phyloP scores from a whole-genome alignment of 306 rosid genomes.

The Rosa rugosa region DNA sequence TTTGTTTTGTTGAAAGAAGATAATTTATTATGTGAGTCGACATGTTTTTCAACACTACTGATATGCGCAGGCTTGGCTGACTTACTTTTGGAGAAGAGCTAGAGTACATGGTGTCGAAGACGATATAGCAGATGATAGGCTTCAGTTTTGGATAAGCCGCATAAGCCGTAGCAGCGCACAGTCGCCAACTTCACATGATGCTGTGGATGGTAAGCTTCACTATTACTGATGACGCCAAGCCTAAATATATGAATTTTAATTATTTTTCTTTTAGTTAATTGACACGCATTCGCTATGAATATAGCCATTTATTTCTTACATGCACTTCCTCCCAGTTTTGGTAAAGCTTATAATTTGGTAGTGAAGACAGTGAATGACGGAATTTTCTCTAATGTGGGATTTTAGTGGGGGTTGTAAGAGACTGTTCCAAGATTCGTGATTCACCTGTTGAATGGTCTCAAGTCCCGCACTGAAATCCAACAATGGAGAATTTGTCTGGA shows the following conservation, averaged over 20 bases:
- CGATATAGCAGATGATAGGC: conserved; percentile 86
- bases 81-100: conserved; percentile 98
- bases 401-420: neutral
- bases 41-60: neutral
- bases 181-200: conserved; percentile 86
- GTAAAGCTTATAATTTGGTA: neutral
- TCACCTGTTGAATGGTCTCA: neutral
- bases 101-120: conserved; percentile 79
- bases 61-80: conserved; percentile 73
- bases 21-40: neutral
- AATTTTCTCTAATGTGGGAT: neutral
- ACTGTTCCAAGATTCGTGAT: neutral
- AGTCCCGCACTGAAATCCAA: neutral
- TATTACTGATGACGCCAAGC: neutral
- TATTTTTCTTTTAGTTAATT: neutral
- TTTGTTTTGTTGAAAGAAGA: neutral
- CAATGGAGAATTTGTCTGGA: neutral
- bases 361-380: neutral
- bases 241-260: neutral
- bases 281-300: neutral
- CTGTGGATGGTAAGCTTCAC: conserved; percentile 79
- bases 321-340: neutral
- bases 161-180: conserved; percentile 40
- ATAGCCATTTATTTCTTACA: neutral
- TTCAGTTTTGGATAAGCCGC: conserved; percentile 80